A percentile compares a stretch with the other conserved stretches of the same genome.
These are phyloP conservation scores for Colletotrichum sp. DNA, from an alignment of 2,329 filamentous ascomycete genomes.

Conservation along the genomic window DNA sequence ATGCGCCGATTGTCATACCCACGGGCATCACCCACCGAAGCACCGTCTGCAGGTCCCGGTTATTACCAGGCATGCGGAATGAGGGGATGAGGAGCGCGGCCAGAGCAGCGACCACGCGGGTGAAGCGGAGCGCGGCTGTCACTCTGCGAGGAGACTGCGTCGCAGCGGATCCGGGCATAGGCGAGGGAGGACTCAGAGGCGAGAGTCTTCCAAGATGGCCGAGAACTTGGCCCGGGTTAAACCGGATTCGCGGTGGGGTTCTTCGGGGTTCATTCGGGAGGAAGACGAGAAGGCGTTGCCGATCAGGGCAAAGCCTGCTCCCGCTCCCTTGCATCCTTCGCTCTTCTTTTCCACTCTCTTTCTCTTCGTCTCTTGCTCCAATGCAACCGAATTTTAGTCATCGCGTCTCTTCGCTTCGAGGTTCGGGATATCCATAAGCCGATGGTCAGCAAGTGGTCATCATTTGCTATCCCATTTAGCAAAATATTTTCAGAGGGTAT, in stretches of 20 bases:
- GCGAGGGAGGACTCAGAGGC: not conserved
- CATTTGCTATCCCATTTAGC: not conserved
- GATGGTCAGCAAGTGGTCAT: not conserved
- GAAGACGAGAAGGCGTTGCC: not conserved
- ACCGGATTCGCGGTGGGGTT: not conserved
- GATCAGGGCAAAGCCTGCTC: not conserved
- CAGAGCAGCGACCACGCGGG: not conserved
- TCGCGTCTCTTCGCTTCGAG: not conserved
- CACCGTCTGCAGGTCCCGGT: not conserved
- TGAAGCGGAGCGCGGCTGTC: not conserved
- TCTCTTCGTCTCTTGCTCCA: not conserved
- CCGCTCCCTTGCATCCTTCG: not conserved
- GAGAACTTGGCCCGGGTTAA: not conserved
- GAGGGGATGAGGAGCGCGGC: not conserved
- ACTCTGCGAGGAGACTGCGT: not conserved
- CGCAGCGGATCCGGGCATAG: not conserved
- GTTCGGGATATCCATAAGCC: not conserved
- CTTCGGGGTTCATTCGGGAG: conserved; percentile 1
- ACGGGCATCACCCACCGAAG: not conserved
- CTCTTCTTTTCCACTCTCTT: not conserved
- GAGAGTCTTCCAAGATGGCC: not conserved
- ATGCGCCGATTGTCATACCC: not conserved
- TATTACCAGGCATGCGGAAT: not conserved
- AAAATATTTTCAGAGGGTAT: not conserved
- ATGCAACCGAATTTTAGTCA: not conserved